Conservation (phyloP, 192 early-diverging fungal genomes). For the Backusella australiensis region DNA sequence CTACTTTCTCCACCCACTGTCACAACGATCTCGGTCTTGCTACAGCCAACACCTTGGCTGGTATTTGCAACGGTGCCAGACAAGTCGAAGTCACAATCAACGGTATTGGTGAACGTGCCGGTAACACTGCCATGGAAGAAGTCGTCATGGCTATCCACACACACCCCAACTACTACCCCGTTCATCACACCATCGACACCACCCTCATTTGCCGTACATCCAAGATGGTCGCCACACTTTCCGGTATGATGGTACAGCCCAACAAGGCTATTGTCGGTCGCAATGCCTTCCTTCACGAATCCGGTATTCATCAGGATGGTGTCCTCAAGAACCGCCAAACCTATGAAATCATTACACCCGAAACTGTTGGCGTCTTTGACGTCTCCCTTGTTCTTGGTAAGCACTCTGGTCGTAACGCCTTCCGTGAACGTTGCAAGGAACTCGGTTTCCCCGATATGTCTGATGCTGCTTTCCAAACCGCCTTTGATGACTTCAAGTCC, state of each 20-base stretch:
- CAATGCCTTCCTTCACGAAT: constrained; percentile 97
- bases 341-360: constrained; percentile 96
- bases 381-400: constrained; percentile 90
- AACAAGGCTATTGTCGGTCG: constrained; percentile 99
- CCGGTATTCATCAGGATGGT: constrained; percentile 98
- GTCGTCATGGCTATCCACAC: constrained; percentile 95
- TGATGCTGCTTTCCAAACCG: constrained; percentile 64
- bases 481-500: constrained; percentile 88
- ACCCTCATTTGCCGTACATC: constrained; percentile 83
- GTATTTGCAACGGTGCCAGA: constrained; percentile 85
- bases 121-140: constrained; percentile 96
- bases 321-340: constrained; percentile 94
- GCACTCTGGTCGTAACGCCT: constrained; percentile 94
- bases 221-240: constrained; percentile 83
- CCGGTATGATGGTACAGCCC: constrained; percentile 94
- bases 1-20: constrained; percentile 94
- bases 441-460: constrained; percentile 69
- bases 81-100: constrained; percentile 98
- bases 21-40: constrained; percentile 97
- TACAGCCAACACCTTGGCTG: constrained; percentile 93
- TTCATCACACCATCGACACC: constrained; percentile 91
- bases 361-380: constrained; percentile 85
- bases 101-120: constrained; percentile 98
- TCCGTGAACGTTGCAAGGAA: constrained; percentile 76
- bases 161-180: constrained; percentile 85